Base-by-base conservation (phyloP, 75 land plant species). In the Sequoia sempervirens region DNA sequence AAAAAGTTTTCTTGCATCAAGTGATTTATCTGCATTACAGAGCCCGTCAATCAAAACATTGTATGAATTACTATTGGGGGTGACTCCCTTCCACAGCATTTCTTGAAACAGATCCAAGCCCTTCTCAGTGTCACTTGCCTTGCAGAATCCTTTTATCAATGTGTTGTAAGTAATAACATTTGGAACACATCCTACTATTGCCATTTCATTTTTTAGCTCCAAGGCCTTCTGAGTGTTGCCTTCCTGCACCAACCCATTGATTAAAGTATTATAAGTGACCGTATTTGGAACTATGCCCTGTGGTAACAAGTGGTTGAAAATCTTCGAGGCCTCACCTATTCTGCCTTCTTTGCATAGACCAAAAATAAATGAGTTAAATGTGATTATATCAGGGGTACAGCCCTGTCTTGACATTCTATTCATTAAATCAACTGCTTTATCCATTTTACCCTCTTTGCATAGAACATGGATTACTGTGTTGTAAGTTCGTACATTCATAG, bases 221-320 rank as follows among this genome's bases (percentile, higher is more conserved):
- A 85, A 30, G 37, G 95, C 95, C 72, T 93, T 91, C 82, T 91
- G 86, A 38, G 53, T 69, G 17, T 15, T 75, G 53, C 89, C 86
- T 79, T 80, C 89, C 84, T 82, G 85, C 64, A 90, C 32, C 46
- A 91, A 86, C 26, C 88, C 91, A 84, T 84, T 85, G 69, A 95
- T 89, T 18, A 95, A 52, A 20, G 91, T 92, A 84, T 93, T 95
- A 79, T 87, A 95, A 12, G 95, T 91, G 1, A 90, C 88, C 64
- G 79, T 90, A 85, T 93, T 91, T 28, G 96, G 91, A 81, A 89
- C 82, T 37, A 88, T 86, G 86, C 94, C 92, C 23, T 90, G 89
- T 36, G 83, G 43, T 34, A 90, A 32, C 91, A 93, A 88, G 69
- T 91, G 87, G 1, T 86, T 76, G 37, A 81, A 88, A 13, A 91